A percentile compares a stretch with the other conserved stretches of the same genome.
phyloP scores from a whole-genome alignment of 805 yeast genomes.

The Ascoidea tarda region DNA sequence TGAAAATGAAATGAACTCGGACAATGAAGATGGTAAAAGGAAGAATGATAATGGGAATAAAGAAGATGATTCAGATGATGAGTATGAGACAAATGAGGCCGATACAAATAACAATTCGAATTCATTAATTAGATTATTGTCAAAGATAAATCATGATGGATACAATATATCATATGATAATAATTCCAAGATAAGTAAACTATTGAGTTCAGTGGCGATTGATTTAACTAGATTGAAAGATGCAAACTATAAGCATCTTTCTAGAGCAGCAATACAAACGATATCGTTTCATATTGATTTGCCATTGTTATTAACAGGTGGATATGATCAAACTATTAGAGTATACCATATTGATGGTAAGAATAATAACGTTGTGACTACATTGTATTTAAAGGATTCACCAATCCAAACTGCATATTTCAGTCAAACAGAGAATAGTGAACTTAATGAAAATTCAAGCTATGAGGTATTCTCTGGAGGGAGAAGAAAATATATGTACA shows the following conservation, averaged over 20 bases:
- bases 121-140: conserved; percentile 20
- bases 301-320: conserved; percentile 80
- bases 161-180: conserved; percentile 14
- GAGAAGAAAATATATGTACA: conserved; percentile 80
- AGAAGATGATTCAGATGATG: conserved; percentile 11
- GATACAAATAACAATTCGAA: conserved; percentile 16
- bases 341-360: conserved; percentile 87
- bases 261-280: conserved; percentile 76
- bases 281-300: conserved; percentile 62
- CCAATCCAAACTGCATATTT: conserved; percentile 59
- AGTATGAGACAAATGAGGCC: conserved; percentile 14
- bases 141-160: conserved; percentile 4
- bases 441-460: conserved; percentile 24
- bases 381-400: conserved; percentile 62
- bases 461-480: conserved; percentile 71
- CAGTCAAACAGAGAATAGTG: conserved; percentile 29
- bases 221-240: conserved; percentile 78
- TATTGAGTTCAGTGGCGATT: conserved; percentile 56
- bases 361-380: conserved; percentile 64
- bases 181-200: conserved; percentile 24
- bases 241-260: conserved; percentile 57
- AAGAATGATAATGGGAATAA: conserved; percentile 24
- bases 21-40: conserved; percentile 16
- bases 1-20: conserved; percentile 12
- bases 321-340: conserved; percentile 80